Evolutionary conservation across 2,329 filamentous ascomycete species (phyloP).

Genomic region (Dactylella cylindrospora): DNA sequence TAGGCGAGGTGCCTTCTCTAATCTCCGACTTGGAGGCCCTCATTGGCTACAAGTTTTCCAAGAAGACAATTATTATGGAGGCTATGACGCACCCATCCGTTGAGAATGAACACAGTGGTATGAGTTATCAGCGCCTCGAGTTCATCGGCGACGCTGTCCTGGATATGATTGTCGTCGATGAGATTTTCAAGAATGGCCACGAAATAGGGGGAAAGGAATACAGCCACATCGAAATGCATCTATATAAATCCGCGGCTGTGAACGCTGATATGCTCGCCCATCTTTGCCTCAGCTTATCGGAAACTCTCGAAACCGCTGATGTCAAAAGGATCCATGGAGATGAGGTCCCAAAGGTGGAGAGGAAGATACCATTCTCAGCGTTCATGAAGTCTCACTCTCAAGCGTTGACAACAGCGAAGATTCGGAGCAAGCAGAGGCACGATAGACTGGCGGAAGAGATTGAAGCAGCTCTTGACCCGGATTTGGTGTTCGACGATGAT

Average conservation of each 20-base stretch:
- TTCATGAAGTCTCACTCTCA: no score
- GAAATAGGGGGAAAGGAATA: slow-evolving; percentile 55
- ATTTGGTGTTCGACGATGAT: slow-evolving; percentile 10
- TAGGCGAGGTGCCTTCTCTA: no score
- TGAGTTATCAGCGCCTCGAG: slow-evolving; percentile 70
- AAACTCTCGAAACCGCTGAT: slow-evolving; percentile 46
- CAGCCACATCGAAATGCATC: slow-evolving; percentile 68
- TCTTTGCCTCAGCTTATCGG: slow-evolving; percentile 62
- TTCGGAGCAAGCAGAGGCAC: slow-evolving; percentile 58
- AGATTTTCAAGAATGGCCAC: slow-evolving; percentile 58
- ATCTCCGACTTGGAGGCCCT: slow-evolving; percentile 67
- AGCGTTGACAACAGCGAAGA: no score
- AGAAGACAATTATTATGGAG: slow-evolving; percentile 70
- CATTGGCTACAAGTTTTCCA: slow-evolving; percentile 71
- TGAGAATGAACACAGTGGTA: slow-evolving; percentile 56
- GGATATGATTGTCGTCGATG: slow-evolving; percentile 70
- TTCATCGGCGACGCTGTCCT: slow-evolving; percentile 85
- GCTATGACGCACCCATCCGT: slow-evolving; percentile 76
- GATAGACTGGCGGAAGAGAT: slow-evolving; percentile 54
- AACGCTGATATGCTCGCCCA: slow-evolving; percentile 81
- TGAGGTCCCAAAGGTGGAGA: slow-evolving; percentile 55
- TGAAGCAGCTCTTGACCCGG: background rate
- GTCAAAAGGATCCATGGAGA: slow-evolving; percentile 53
- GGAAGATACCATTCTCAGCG: slow-evolving; percentile 55
- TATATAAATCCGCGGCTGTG: slow-evolving; percentile 71